Conservation (phyloP, 1,139 yeast species). For the Blastobotrys buckinghamii region DNA sequence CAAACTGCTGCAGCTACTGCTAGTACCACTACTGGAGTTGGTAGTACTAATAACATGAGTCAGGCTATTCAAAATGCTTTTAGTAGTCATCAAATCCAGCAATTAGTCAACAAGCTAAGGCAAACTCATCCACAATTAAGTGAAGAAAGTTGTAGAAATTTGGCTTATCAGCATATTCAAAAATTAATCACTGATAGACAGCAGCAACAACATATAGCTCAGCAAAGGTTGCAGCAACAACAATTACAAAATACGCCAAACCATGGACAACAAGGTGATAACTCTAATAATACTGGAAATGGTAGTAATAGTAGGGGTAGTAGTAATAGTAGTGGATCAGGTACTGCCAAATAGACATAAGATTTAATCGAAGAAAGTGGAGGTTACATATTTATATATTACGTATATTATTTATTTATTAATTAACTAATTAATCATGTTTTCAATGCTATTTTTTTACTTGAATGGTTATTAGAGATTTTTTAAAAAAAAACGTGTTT, state of each 20-base stretch:
- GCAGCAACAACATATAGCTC: slow-evolving; percentile 33
- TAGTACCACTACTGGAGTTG: slow-evolving; percentile 7
- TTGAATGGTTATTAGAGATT: no score
- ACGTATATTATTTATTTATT: slow-evolving; percentile 4
- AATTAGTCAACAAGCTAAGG: slow-evolving; percentile 59
- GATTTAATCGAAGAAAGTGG: no score
- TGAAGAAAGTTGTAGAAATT: slow-evolving; percentile 64
- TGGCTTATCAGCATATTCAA: slow-evolving; percentile 67
- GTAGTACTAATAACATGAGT: background rate
- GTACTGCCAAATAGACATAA: no score
- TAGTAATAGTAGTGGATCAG: no score
- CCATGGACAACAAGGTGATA: slow-evolving; percentile 18
- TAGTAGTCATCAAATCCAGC: slow-evolving; percentile 14
- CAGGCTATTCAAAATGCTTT: slow-evolving; percentile 2
- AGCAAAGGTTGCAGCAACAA: slow-evolving; percentile 23
- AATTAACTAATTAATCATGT: background rate
- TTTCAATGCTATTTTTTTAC: no score
- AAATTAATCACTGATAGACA: slow-evolving; percentile 32
- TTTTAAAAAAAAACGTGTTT: no score
- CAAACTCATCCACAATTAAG: slow-evolving; percentile 62
- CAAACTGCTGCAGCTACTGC: slow-evolving; percentile 10
- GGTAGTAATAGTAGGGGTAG: no score
- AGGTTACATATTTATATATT: no score
- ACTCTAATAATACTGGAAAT: background rate
- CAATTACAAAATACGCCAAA: no score